phyloP scores from a whole-genome alignment of 352 stramenopile species.

The Globisporangium carolinianum region DNA sequence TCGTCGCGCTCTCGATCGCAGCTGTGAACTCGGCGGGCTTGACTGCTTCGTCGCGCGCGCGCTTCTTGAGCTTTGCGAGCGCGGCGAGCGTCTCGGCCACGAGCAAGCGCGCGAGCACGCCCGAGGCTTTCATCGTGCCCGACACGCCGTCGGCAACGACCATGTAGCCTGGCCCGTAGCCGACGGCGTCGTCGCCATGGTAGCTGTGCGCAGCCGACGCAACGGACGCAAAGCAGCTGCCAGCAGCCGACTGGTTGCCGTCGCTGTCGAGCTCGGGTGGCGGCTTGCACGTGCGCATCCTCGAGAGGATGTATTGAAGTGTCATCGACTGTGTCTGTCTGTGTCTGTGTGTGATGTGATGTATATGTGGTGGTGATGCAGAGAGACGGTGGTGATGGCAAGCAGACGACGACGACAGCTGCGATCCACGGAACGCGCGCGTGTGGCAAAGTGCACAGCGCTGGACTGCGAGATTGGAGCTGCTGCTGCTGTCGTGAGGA shows the following conservation, averaged over 20 bases:
- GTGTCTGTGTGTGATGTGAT: not conserved
- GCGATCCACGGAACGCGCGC: no score
- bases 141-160: conserved; percentile 82
- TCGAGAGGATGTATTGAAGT: conserved; percentile 58
- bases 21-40: conserved; percentile 53
- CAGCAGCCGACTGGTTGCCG: conserved; percentile 1
- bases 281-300: conserved; percentile 68
- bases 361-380: no score
- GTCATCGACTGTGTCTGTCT: conserved; percentile 1
- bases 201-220: conserved; percentile 72
- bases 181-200: conserved; percentile 81
- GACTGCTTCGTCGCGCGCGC: conserved; percentile 37
- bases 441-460: not conserved
- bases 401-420: not conserved
- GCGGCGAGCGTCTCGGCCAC: conserved; percentile 68
- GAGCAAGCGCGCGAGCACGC: conserved; percentile 69
- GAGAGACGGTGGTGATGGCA: not conserved
- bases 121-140: conserved; percentile 78
- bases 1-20: conserved; percentile 65
- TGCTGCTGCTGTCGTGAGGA: not conserved
- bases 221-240: conserved; percentile 64
- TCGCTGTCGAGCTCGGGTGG: conserved; percentile 28
- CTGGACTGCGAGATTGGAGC: not conserved
- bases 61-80: conserved; percentile 68
- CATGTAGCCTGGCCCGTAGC: conserved; percentile 83